Conservation (phyloP, 352 stramenopile genomes). For the Globisporangium yorkense region DNA sequence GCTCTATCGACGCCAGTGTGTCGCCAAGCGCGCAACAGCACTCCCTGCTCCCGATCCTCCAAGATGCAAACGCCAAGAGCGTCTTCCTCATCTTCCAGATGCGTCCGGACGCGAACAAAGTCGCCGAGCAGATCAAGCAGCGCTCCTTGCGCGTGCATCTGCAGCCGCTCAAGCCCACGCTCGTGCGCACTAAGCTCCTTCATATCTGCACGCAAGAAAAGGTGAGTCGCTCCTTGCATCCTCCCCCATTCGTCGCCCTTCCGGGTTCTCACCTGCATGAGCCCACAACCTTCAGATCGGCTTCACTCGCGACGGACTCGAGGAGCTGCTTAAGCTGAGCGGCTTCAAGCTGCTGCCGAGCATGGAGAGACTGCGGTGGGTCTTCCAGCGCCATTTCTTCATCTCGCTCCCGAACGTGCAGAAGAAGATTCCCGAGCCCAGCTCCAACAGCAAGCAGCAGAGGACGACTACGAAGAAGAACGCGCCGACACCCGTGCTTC, state of each 20-base stretch:
- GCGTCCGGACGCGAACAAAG: conserved; percentile 39
- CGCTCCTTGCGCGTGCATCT: conserved; percentile 35
- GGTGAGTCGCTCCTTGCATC: conserved; percentile 16
- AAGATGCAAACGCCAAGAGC: conserved; percentile 38
- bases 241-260: background rate
- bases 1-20: conserved; percentile 20
- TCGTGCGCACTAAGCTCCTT: conserved; percentile 54
- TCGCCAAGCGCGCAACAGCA: conserved; percentile 59
- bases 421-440: conserved; percentile 15
- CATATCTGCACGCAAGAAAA: conserved; percentile 36
- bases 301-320: conserved; percentile 47
- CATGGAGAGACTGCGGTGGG: conserved; percentile 34
- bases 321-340: conserved; percentile 31
- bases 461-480: background rate
- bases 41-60: conserved; percentile 41
- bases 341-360: conserved; percentile 32
- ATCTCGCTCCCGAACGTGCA: conserved; percentile 49
- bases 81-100: conserved; percentile 55
- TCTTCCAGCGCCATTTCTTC: conserved; percentile 49
- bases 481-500: conserved; percentile 3
- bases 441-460: background rate
- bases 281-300: conserved; percentile 32
- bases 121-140: conserved; percentile 57
- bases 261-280: background rate
- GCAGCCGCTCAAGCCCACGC: conserved; percentile 22